Base-by-base conservation (phyloP, 2,329 filamentous ascomycete species). In the Microdochium trichocladiopsis region DNA sequence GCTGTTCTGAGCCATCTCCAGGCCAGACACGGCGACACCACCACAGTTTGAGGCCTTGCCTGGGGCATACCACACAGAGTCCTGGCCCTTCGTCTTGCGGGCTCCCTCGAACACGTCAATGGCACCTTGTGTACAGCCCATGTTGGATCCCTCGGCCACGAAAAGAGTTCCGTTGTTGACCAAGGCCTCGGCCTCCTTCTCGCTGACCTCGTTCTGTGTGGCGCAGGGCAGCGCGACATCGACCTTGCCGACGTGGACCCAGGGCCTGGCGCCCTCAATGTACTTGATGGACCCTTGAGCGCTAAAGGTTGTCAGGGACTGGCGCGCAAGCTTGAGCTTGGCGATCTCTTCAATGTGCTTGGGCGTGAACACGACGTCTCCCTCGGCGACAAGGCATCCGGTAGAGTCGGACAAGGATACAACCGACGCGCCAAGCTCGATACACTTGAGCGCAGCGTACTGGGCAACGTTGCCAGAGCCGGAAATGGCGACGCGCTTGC, bases 1-100 rank as follows among this genome's bases (percentile, higher is more conserved):
- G 59, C 87, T 93, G 83, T 99, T 97, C 83, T 99, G 94, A 8
- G 93, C 92, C 94, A 99, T 99, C 82, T 99, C 94, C 47, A 99
- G 84, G 63, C 94, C 94, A 2, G 91, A 96, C 41, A 99, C 94
- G 53, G 94, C 94, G 53, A 97, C 94, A 79, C 94, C 94, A 71
- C 94, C 94, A 61, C 90, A 91, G 78, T 97, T 97, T 76, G 93
- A 90, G 28, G 94, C 94, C 83, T 97, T 97, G 62, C 90, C 93
- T 50, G 93, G 93, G 18, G 88, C 94, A 72, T 97, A 97, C 94
- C 94, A 99, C 71, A 96, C 84, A 55, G 89, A 83, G 6, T 74
- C 69, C 50, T 73, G 72, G 58, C 82, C 83, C 77, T 90, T 84
- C 69, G 82, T 82, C 68, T 77, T 83, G 61, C 92, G 82, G 64